A percentile compares a stretch with the other conserved stretches of the same genome.
phyloP scores from a whole-genome alignment of 2,329 filamentous ascomycete species.

The Ustulina deusta region DNA sequence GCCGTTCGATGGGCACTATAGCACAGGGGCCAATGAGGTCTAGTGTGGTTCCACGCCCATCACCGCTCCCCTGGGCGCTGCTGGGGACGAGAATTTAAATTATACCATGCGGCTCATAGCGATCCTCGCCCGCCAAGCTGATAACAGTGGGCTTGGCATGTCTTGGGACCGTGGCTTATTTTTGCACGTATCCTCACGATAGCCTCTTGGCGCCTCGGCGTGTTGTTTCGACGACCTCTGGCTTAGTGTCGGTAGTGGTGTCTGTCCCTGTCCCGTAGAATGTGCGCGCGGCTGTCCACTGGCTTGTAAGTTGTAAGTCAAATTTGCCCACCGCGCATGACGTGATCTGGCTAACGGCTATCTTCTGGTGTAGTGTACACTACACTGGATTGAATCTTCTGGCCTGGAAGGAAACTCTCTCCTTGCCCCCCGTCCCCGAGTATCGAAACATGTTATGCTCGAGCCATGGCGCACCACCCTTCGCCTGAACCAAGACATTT shows the following conservation, averaged over 20 bases:
- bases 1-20: not conserved
- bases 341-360: too few relatives aligned
- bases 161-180: constrained; percentile 22
- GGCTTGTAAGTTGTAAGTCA: not conserved
- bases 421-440: not conserved
- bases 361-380: too few relatives aligned
- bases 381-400: not conserved
- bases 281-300: too few relatives aligned
- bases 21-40: constrained; percentile 15
- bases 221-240: constrained; percentile 27
- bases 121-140: constrained; percentile 38
- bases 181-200: constrained; percentile 4
- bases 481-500: not conserved
- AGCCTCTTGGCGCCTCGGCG: constrained; percentile 26
- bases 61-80: constrained; percentile 7
- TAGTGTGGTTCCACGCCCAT: constrained; percentile 1
- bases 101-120: constrained; percentile 31
- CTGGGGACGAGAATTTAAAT: constrained; percentile 24
- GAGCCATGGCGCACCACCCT: not conserved
- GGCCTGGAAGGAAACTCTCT: not conserved
- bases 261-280: too few relatives aligned
- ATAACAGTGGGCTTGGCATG: constrained; percentile 24
- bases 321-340: not conserved
- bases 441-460: constrained; percentile 2
- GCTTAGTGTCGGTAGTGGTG: too few relatives aligned